phyloP scores from a whole-genome alignment of 345 rosid genomes.

The Salix suchowensis region DNA sequence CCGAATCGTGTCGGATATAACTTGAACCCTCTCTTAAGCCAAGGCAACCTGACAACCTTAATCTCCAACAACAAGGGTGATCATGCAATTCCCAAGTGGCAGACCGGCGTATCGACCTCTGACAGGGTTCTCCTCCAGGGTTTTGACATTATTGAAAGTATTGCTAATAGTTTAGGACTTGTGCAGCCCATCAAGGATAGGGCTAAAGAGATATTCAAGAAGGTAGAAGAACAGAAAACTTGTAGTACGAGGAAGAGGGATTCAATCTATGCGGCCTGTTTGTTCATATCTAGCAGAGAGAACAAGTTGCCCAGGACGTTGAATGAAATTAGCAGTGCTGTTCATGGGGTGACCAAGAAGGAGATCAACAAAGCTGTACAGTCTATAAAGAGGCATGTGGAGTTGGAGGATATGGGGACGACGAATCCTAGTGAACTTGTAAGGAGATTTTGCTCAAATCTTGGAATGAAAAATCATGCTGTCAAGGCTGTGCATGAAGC shows the following conservation, averaged over 20 bases:
- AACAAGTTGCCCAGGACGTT: background rate
- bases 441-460: slow-evolving; percentile 19
- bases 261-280: slow-evolving; percentile 9
- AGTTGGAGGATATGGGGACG: background rate
- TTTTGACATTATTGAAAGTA: background rate
- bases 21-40: background rate
- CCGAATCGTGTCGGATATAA: slow-evolving; percentile 9
- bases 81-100: background rate
- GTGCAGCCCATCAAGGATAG: background rate
- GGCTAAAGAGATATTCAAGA: slow-evolving; percentile 21
- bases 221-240: slow-evolving; percentile 3
- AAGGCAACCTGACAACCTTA: background rate
- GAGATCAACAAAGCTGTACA: slow-evolving; percentile 2
- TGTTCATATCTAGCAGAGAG: slow-evolving; percentile 20
- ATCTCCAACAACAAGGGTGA: background rate
- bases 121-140: slow-evolving; percentile 1
- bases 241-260: background rate
- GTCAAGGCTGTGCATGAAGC: slow-evolving; percentile 20
- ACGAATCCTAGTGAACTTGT: slow-evolving; percentile 6
- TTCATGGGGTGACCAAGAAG: slow-evolving; percentile 7
- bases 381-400: background rate
- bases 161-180: slow-evolving; percentile 9
- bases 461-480: slow-evolving; percentile 7
- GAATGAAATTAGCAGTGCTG: background rate
- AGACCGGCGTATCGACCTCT: background rate